Percentiles rank a stretch among this genome's conserved stretches.
Conservation (phyloP, 306 rosid species). For the Gynostemma pentaphyllum region DNA sequence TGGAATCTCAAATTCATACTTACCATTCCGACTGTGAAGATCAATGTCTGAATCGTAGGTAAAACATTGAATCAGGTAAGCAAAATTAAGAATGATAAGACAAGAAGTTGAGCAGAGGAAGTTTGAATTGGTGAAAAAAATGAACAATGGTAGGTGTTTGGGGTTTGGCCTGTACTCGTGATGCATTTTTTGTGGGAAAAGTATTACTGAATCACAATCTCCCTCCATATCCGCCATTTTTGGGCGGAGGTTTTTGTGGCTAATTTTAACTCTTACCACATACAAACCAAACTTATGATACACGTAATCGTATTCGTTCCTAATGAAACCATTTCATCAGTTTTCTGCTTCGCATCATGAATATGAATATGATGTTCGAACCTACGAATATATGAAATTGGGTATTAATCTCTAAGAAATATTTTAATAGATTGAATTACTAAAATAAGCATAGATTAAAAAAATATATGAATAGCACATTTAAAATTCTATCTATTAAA, state of each 20-base stretch:
- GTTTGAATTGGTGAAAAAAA: neutral
- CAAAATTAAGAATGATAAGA: neutral
- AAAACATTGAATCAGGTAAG: neutral
- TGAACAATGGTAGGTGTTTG: neutral
- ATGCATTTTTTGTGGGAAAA: slow-evolving; percentile 6
- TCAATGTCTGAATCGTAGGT: neutral
- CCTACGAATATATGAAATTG: too few species aligned
- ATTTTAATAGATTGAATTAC: too few species aligned
- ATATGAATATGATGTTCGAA: too few species aligned
- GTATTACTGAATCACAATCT: neutral
- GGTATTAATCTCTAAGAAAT: too few species aligned
- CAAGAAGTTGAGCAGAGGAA: neutral
- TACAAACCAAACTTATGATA: too few species aligned
- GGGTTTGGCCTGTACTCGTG: slow-evolving; percentile 1
- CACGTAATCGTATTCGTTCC: too few species aligned
- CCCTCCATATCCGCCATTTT: slow-evolving; percentile 9
- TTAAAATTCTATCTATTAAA: too few species aligned
- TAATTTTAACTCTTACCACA: slow-evolving; percentile 1
- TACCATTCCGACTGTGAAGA: slow-evolving; percentile 5
- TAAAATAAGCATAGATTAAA: too few species aligned
- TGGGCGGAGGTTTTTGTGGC: slow-evolving; percentile 7
- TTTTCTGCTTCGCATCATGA: too few species aligned
- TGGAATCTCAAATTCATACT: neutral
- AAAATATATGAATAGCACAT: too few species aligned
- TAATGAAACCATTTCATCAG: too few species aligned